Base-by-base conservation (phyloP, 768 basidiomycete species). In the Flagelloscypha sp. region DNA sequence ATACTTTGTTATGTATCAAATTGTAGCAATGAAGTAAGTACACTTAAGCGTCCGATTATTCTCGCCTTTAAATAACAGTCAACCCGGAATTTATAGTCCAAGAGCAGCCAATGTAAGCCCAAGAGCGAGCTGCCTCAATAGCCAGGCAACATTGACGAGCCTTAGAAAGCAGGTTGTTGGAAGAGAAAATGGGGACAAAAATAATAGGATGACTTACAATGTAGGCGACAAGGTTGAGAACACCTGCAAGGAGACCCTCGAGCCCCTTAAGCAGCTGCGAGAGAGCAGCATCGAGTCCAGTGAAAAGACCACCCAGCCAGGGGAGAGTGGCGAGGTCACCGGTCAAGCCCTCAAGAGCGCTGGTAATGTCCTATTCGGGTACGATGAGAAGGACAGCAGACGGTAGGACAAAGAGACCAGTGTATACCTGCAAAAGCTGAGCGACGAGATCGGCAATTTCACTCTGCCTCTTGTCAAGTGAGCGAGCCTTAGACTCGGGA, bases 381-480 rank as follows among this genome's bases (percentile, higher is more conserved):
- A 19, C n/a, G 4, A 37, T 9, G n/a, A 7, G 19, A 30, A 24
- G n/a, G n/a, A 38, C 32, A 9, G 20, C 16, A 23, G 2, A 2
- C 10, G 22, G 16, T 7, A 19, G 3, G 21, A 24, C 7, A 37
- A 7, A 24, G 27, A 21, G 29, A 33, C 53, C 16, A n/a, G n/a
- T n/a, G n/a, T n/a, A n/a, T 23, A 54, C 55, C 18, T 42, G 48
- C 31, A 57, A 11, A 37, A 53, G 43, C 2, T 30, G 48, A 1
- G 55, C 53, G 19, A 55, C 41, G 29, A 53, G 46, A 20, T 40
- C 33, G 6, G 55, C 55, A 29, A 57, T 38, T 5, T 55, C 53
- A 1, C 48, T 41, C 44, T 53, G 54, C 30, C 54, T 46, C 42
- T 54, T 50, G n/a, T n/a, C n/a, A n/a, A n/a, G n/a, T n/a, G n/a